Evolutionary conservation across 805 yeast genomes (phyloP), one percentile per base, ranked within the genome.

Genomic region (Zygotorulaspora danielsina): DNA sequence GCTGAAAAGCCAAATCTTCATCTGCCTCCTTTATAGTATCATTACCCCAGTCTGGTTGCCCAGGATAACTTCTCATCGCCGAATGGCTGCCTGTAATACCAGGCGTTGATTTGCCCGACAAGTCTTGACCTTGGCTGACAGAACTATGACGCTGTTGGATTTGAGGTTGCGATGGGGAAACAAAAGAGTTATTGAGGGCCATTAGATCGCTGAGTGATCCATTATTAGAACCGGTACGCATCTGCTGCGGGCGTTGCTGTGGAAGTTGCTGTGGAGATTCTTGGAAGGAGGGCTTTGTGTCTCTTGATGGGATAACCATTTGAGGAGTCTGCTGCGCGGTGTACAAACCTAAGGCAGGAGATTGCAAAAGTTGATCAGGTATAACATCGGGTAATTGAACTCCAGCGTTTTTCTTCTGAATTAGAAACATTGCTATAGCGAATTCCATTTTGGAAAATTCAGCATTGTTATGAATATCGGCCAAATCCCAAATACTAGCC

Each of bases 401-500:
- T 13, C 97, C 97, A 2, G 84, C 73, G 42, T 89, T 70, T 54
- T 76, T 82, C 63, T 82, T 84, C 64, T 88, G 94, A 6, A 93
- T 93, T 49, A 93, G 73, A 58, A 81, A 90, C 86, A 93, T 82
- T 12, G 97, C 97, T 56, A 93, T 81, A 2, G 94, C 80, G 61
- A 93, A 93, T 61, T 93, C 98, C 48, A 77, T 71, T 53, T 75
- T 78, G 34, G 85, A 73, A 56, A 93, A 87, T 29, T 73, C 73
- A 18, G 96, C 97, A 31, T 84, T 78, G 61, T 87, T 87, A 50
- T 85, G 83, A 46, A 87, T 73, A 60, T 93, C 97, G 7, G 97
- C 78, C 50, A 93, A 71, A 64, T 93, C 98, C 99, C 99, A 93
- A 30, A 90, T 79, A 17, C 78, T 67, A 1, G 97, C 98, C 46